Conservation (phyloP, 306 rosid genomes). For the Carpinus viminea region DNA sequence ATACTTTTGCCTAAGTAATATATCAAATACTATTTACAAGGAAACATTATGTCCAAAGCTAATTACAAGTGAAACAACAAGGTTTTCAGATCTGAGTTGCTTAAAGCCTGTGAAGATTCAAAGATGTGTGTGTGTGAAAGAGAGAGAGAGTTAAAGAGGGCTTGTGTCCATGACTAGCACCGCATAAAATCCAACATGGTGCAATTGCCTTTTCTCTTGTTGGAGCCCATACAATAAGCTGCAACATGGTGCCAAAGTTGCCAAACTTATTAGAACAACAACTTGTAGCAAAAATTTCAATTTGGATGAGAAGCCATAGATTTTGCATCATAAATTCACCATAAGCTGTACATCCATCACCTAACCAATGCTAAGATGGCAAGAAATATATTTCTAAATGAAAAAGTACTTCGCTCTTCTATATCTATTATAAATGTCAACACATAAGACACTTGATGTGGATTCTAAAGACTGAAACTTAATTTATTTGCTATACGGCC, state of each 20-base stretch:
- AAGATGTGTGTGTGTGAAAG: too few relatives aligned
- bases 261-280: conserved; percentile 4
- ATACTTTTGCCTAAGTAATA: too few relatives aligned
- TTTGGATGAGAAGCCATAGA: conserved; percentile 11
- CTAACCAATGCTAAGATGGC: not conserved
- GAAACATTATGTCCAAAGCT: too few relatives aligned
- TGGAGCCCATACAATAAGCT: conserved; percentile 99
- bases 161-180: too few relatives aligned
- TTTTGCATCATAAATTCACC: not conserved
- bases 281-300: conserved; percentile 22
- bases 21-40: too few relatives aligned
- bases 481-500: not conserved
- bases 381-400: not conserved
- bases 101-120: too few relatives aligned
- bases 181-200: too few relatives aligned
- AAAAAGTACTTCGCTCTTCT: not conserved
- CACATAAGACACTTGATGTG: not conserved
- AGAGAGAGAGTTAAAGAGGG: too few relatives aligned
- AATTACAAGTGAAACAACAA: too few relatives aligned
- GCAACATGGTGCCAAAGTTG: conserved; percentile 24
- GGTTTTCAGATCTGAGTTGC: too few relatives aligned
- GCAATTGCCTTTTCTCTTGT: conserved; percentile 95
- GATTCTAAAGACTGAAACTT: not conserved
- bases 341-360: not conserved
- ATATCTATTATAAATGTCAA: not conserved